These are phyloP conservation scores for Leccinum angustisporum DNA, from an alignment of 1,284 basidiomycete species.

Conservation along the genomic window DNA sequence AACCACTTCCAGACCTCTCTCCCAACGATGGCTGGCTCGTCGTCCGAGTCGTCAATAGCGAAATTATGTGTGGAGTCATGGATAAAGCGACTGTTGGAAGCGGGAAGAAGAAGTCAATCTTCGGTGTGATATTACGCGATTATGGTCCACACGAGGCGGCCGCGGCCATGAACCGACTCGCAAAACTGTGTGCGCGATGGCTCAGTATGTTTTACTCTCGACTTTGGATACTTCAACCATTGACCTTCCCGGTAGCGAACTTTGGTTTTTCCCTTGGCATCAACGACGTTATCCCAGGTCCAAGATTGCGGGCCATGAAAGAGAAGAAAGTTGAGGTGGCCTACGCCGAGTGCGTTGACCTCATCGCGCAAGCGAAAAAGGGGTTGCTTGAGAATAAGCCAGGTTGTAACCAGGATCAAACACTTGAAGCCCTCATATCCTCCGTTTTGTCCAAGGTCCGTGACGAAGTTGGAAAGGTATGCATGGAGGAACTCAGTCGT, in stretches of 20 bases:
- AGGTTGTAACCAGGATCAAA: slow-evolving; percentile 96
- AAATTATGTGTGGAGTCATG: slow-evolving; percentile 99
- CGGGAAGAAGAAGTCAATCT: slow-evolving; percentile 99
- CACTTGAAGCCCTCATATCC: slow-evolving; percentile 94
- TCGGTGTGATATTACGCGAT: slow-evolving; percentile 96
- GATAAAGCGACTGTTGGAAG: slow-evolving; percentile 98
- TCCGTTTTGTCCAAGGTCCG: slow-evolving; percentile 93
- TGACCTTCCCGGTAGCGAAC: slow-evolving; percentile 61
- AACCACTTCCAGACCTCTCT: slow-evolving; percentile 78
- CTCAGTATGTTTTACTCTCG: slow-evolving; percentile 56
- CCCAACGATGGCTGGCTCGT: slow-evolving; percentile 99
- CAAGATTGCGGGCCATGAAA: slow-evolving; percentile 78
- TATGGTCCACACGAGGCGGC: slow-evolving; percentile 96
- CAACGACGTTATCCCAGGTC: slow-evolving; percentile 97
- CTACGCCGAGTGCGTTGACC: slow-evolving; percentile 84
- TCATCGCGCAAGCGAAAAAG: slow-evolving; percentile 88
- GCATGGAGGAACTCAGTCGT: slow-evolving; percentile 95
- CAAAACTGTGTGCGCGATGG: slow-evolving; percentile 95
- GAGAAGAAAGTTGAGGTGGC: slow-evolving; percentile 87
- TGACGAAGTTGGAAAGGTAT: slow-evolving; percentile 95
- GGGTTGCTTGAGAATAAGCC: slow-evolving; percentile 95
- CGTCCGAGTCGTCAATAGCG: slow-evolving; percentile 94
- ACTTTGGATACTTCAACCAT: not conserved
- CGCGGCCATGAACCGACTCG: slow-evolving; percentile 92
- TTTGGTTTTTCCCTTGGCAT: slow-evolving; percentile 98